phyloP scores from a whole-genome alignment of 2,329 filamentous ascomycete genomes.

The Ascochyta fabae region DNA sequence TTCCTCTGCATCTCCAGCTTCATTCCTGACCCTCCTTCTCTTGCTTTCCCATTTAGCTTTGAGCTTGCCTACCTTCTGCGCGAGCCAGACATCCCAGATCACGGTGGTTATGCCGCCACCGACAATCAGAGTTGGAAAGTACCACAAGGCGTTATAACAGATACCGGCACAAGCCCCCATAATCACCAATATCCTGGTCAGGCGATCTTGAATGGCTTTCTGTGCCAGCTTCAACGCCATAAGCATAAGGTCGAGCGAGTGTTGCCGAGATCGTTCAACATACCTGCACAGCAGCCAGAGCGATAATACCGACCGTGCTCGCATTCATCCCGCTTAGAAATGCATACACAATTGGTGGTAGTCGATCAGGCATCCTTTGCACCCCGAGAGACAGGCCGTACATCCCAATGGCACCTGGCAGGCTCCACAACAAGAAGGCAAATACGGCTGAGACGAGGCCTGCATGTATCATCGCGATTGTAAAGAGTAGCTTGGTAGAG shows the following conservation, averaged over 20 bases:
- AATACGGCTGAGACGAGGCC: constrained; percentile 65
- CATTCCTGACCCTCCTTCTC: constrained; percentile 24
- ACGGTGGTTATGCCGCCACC: constrained; percentile 61
- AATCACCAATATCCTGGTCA: constrained; percentile 70
- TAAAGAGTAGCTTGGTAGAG: constrained; percentile 75
- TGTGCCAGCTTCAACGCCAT: constrained; percentile 60
- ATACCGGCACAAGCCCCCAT: constrained; percentile 68
- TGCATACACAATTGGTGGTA: constrained; percentile 70
- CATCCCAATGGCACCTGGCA: constrained; percentile 75
- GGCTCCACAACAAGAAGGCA: constrained; percentile 69
- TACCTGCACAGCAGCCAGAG: constrained; percentile 67
- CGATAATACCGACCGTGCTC: constrained; percentile 74
- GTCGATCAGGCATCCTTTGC: constrained; percentile 61
- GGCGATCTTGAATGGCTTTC: constrained; percentile 70
- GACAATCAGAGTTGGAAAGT: constrained; percentile 71
- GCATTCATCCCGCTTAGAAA: constrained; percentile 75
- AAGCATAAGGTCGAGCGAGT: background rate
- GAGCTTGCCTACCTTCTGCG: constrained; percentile 49
- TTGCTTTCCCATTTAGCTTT: constrained; percentile 27
- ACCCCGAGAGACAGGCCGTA: constrained; percentile 71
- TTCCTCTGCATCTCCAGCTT: constrained; percentile 32
- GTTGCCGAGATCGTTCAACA: background rate
- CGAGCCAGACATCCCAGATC: constrained; percentile 63
- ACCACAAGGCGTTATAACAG: constrained; percentile 76
- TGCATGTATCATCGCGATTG: constrained; percentile 68